Evolutionary conservation across 2,329 filamentous ascomycete genomes (phyloP).

Genomic region (Ophiocordyceps camponoti-floridani): DNA sequence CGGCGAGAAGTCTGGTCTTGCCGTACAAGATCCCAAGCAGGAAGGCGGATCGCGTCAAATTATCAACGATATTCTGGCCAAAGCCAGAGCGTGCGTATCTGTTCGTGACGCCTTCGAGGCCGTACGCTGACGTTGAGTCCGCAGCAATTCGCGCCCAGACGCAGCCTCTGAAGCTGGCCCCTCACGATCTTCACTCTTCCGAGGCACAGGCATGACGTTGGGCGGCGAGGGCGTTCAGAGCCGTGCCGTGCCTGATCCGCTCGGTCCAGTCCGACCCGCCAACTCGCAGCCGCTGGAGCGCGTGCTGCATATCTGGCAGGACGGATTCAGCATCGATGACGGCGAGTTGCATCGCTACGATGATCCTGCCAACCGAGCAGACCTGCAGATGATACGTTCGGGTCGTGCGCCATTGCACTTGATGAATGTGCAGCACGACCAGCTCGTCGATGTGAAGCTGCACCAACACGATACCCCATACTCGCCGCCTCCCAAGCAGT

Average conservation of each 20-base stretch:
- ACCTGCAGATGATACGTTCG: constrained; percentile 57
- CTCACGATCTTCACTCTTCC: constrained; percentile 38
- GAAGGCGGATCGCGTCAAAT: constrained; percentile 33
- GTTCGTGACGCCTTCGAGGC: not conserved
- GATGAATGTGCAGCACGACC: constrained; percentile 57
- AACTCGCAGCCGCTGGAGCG: constrained; percentile 38
- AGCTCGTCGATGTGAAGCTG: constrained; percentile 64
- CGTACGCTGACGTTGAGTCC: constrained; percentile 13
- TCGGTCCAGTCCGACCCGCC: constrained; percentile 10
- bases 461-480: constrained; percentile 58
- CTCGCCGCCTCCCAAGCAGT: constrained; percentile 52
- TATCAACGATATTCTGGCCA: constrained; percentile 45
- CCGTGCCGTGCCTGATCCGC: constrained; percentile 46
- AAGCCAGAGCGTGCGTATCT: constrained; percentile 37
- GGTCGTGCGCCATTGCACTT: constrained; percentile 63
- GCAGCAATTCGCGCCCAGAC: constrained; percentile 42
- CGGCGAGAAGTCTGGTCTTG: constrained; percentile 64
- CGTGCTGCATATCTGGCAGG: constrained; percentile 61
- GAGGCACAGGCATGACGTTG: constrained; percentile 55
- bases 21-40: constrained; percentile 42
- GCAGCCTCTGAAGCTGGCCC: constrained; percentile 27
- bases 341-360: constrained; percentile 63
- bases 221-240: constrained; percentile 63
- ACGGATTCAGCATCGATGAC: constrained; percentile 75
- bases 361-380: constrained; percentile 55